These are phyloP conservation scores for Flueggea neowawraea DNA, from an alignment of 441 rosid species.

Conservation along the genomic window DNA sequence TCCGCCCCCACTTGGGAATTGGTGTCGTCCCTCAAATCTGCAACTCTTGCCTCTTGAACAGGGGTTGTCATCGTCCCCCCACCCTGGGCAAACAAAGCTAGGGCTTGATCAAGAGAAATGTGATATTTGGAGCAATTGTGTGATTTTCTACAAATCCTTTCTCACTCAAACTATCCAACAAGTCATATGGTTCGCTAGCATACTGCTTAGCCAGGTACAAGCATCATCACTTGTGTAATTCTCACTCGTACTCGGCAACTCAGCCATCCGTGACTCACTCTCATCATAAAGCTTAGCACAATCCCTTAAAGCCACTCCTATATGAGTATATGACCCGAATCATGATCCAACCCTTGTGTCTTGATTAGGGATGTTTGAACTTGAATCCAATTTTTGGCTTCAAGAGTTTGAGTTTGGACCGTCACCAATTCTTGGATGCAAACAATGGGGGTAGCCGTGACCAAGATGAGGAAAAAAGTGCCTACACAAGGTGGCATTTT, in stretches of 20 bases:
- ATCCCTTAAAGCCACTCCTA: constrained; percentile 30
- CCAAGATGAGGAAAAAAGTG: constrained; percentile 27
- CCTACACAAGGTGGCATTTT: constrained; percentile 30
- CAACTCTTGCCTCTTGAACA: too few species aligned
- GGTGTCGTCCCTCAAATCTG: too few species aligned
- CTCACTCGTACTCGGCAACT: constrained; percentile 23
- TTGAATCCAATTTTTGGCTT: constrained; percentile 23
- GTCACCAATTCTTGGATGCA: constrained; percentile 20
- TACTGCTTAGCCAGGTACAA: constrained; percentile 62
- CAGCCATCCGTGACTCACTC: constrained; percentile 42
- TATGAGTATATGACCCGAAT: background rate
- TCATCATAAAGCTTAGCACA: constrained; percentile 54
- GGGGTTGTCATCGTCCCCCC: too few species aligned
- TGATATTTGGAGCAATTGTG: constrained; percentile 31
- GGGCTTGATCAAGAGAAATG: constrained; percentile 36
- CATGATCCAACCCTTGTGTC: constrained; percentile 1
- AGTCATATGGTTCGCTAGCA: constrained; percentile 52
- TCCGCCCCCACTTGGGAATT: too few species aligned
- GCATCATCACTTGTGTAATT: constrained; percentile 41
- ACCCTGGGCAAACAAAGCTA: constrained; percentile 34
- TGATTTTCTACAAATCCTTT: constrained; percentile 16
- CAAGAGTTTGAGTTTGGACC: constrained; percentile 28
- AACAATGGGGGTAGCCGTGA: constrained; percentile 23
- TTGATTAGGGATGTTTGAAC: constrained; percentile 7
- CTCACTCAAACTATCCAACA: constrained; percentile 57